Conservation (phyloP, 2,329 filamentous ascomycete genomes). For the Colletotrichum trifolii region DNA sequence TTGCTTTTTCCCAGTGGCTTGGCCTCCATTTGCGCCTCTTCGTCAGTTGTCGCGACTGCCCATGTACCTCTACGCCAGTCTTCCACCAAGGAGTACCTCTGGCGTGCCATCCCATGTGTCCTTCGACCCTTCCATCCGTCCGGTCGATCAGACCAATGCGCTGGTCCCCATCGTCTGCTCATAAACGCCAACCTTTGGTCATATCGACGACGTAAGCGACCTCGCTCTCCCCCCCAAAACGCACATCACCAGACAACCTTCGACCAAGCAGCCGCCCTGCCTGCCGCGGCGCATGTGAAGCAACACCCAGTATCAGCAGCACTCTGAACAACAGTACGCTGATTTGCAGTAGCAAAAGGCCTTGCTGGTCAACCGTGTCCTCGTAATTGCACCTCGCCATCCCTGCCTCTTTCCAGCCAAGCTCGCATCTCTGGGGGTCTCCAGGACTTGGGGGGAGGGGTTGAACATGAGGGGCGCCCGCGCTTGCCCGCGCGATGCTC, state of each 20-base stretch:
- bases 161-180: constrained; percentile 2
- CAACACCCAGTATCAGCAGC: background rate
- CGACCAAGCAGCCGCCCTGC: constrained; percentile 10
- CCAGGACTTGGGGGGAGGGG: constrained; percentile 13
- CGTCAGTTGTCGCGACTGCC: constrained; percentile 4
- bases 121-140: constrained; percentile 30
- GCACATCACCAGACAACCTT: constrained; percentile 29
- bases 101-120: constrained; percentile 29
- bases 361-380: background rate
- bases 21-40: constrained; percentile 15
- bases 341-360: too few species aligned
- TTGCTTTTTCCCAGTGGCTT: constrained; percentile 10
- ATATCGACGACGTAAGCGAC: constrained; percentile 28
- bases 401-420: constrained; percentile 24
- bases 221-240: constrained; percentile 13
- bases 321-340: background rate
- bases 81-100: background rate
- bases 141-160: constrained; percentile 23
- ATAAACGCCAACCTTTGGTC: constrained; percentile 10
- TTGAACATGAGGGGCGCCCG: constrained; percentile 29
- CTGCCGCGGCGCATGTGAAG: constrained; percentile 28
- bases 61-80: background rate
- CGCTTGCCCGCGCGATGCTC: constrained; percentile 16
- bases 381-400: constrained; percentile 26
- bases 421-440: constrained; percentile 25